phyloP scores from a whole-genome alignment of 1,139 yeast genomes.

The Nakaseomyces bracarensis region DNA sequence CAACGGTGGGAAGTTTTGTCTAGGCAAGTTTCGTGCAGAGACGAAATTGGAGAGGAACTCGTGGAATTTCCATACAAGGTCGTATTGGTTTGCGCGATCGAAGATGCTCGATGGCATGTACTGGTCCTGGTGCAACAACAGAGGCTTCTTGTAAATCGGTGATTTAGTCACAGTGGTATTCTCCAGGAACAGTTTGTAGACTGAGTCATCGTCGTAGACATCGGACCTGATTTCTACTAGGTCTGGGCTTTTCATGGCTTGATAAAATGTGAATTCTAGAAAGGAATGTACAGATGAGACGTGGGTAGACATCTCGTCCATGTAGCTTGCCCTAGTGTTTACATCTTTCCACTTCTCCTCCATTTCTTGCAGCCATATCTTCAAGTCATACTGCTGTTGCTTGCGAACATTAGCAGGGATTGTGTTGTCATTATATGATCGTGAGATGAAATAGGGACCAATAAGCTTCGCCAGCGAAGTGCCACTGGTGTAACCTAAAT shows the following conservation, averaged over 20 bases:
- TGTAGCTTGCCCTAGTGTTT: neutral
- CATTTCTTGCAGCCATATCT: constrained; percentile 28
- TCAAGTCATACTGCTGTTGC: constrained; percentile 21
- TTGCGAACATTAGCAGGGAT: constrained; percentile 26
- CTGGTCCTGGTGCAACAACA: constrained; percentile 17
- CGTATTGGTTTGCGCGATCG: constrained; percentile 29
- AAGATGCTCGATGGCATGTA: constrained; percentile 25
- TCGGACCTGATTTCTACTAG: constrained; percentile 18
- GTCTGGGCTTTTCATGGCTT: constrained; percentile 20
- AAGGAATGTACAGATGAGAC: constrained; percentile 20
- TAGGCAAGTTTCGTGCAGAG: constrained; percentile 25
- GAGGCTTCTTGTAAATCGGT: constrained; percentile 20
- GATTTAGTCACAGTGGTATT: constrained; percentile 25
- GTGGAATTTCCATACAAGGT: constrained; percentile 33
- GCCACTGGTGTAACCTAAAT: constrained; percentile 27
- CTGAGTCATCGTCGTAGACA: constrained; percentile 26
- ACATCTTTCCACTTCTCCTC: constrained; percentile 24
- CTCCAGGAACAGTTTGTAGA: constrained; percentile 25
- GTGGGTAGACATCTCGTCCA: constrained; percentile 16
- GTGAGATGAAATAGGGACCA: constrained; percentile 30
- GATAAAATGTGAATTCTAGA: constrained; percentile 22
- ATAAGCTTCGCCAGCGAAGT: constrained; percentile 25
- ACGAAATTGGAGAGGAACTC: constrained; percentile 27
- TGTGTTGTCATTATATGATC: constrained; percentile 31
- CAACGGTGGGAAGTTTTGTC: constrained; percentile 13